Evolutionary conservation across 495 filamentous ascomycete genomes (phyloP).

Genomic region (Aspergillus haitiensis): DNA sequence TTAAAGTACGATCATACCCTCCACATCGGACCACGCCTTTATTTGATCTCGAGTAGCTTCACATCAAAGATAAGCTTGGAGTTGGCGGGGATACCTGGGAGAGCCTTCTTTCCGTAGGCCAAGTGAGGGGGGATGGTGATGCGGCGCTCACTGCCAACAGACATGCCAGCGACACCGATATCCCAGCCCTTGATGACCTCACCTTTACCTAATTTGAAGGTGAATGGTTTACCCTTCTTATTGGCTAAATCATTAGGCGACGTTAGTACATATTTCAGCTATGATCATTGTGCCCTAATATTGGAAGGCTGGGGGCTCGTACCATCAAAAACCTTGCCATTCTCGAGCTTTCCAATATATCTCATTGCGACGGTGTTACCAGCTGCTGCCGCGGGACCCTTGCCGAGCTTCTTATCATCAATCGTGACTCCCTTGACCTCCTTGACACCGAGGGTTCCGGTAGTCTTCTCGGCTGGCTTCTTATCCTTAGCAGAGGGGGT

Average conservation of each 20-base stretch:
- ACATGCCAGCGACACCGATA: slow-evolving; percentile 88
- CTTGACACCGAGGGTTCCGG: slow-evolving; percentile 65
- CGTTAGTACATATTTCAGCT: slow-evolving; percentile 5
- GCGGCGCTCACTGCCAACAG: slow-evolving; percentile 86
- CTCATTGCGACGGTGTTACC: slow-evolving; percentile 87
- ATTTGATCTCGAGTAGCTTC: slow-evolving; percentile 75
- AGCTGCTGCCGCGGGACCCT: slow-evolving; percentile 76
- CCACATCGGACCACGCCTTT: slow-evolving; percentile 17
- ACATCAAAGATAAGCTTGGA: slow-evolving; percentile 90
- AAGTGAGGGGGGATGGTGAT: slow-evolving; percentile 81
- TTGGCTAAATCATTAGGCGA: slow-evolving; percentile 60
- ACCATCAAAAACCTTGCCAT: slow-evolving; percentile 93
- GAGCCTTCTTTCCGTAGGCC: slow-evolving; percentile 79
- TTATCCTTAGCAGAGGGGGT: slow-evolving; percentile 58
- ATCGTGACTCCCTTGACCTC: slow-evolving; percentile 83
- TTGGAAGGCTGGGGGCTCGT: slow-evolving; percentile 37
- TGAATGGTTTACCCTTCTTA: slow-evolving; percentile 96
- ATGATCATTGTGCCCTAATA: not conserved
- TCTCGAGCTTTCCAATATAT: slow-evolving; percentile 93
- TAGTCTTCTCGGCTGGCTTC: slow-evolving; percentile 52
- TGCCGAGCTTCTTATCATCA: slow-evolving; percentile 91
- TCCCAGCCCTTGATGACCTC: slow-evolving; percentile 99
- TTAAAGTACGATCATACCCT: not conserved
- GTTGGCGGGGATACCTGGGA: slow-evolving; percentile 84
- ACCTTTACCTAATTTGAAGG: slow-evolving; percentile 87